Percentiles rank a stretch among this genome's conserved stretches.
These are phyloP conservation scores for Baorangia bicolor DNA, from an alignment of 768 basidiomycete genomes.

Conservation along the genomic window DNA sequence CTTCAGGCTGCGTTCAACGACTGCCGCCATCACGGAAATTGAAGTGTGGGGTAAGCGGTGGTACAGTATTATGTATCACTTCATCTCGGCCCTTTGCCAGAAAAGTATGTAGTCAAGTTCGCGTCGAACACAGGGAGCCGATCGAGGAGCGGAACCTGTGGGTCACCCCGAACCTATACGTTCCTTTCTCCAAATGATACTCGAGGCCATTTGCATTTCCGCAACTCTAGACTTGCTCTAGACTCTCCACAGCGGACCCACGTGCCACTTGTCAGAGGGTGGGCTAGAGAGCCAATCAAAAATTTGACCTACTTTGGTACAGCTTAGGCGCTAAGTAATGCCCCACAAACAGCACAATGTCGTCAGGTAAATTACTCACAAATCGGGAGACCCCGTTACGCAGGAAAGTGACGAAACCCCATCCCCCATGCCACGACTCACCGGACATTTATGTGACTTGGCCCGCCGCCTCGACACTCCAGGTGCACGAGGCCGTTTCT, in stretches of 20 bases:
- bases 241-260: background rate
- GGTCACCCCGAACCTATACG: conserved; percentile 34
- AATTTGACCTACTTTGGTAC: conserved; percentile 45
- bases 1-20: background rate
- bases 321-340: background rate
- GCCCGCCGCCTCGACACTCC: conserved; percentile 32
- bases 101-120: background rate
- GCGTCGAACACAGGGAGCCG: background rate
- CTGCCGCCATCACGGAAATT: conserved; percentile 2
- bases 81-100: background rate
- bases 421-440: conserved; percentile 29
- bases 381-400: background rate
- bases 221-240: no score
- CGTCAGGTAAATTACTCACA: background rate
- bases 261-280: background rate
- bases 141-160: conserved; percentile 4
- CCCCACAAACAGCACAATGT: background rate
- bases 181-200: conserved; percentile 67
- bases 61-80: background rate
- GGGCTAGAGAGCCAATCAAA: background rate
- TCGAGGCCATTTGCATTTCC: conserved; percentile 68
- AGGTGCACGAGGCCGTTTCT: conserved; percentile 13
- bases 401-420: background rate
- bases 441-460: conserved; percentile 50
- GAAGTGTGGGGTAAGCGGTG: conserved; percentile 22